phyloP scores from a whole-genome alignment of 192 early-diverging fungal species.

The Irineochytrium annulatum region DNA sequence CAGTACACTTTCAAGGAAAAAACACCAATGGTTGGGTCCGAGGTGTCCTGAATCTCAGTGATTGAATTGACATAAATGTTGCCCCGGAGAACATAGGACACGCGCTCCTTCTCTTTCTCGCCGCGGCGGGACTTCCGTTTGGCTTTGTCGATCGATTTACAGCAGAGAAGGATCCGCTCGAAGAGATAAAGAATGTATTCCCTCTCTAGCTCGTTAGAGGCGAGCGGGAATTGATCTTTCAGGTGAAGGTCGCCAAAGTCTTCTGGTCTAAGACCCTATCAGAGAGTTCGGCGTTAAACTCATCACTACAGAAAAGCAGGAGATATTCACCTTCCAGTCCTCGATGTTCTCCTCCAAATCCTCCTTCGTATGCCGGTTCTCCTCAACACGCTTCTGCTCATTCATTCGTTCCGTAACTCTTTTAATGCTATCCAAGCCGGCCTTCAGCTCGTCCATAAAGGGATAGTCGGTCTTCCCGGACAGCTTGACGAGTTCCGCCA shows the following conservation, averaged over 20 bases:
- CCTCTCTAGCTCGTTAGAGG: conserved; percentile 70
- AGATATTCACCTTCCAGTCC: conserved; percentile 74
- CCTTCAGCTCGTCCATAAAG: conserved; percentile 45
- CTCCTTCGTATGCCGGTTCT: conserved; percentile 74
- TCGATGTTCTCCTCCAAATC: conserved; percentile 81
- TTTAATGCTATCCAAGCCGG: conserved; percentile 78
- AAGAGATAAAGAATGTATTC: conserved; percentile 89
- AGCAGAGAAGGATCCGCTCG: conserved; percentile 87
- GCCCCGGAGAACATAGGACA: conserved; percentile 63
- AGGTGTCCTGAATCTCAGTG: conserved; percentile 63
- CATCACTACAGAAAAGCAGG: too few relatives aligned
- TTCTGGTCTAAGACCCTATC: conserved; percentile 60
- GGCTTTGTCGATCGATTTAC: conserved; percentile 68
- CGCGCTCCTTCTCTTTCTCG: conserved; percentile 6
- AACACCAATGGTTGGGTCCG: conserved; percentile 20
- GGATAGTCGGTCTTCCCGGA: conserved; percentile 30
- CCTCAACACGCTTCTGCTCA: conserved; percentile 84
- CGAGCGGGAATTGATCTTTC: conserved; percentile 83
- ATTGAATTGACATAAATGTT: conserved; percentile 84
- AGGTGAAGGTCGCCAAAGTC: conserved; percentile 80
- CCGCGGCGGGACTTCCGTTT: conserved; percentile 41
- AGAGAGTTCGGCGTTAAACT: neutral
- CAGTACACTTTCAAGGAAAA: conserved; percentile 74
- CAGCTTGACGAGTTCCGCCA: conserved; percentile 53
- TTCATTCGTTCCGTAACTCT: conserved; percentile 85